phyloP scores from a whole-genome alignment of 148 eudicot genomes.

The Nyssa sinensis region DNA sequence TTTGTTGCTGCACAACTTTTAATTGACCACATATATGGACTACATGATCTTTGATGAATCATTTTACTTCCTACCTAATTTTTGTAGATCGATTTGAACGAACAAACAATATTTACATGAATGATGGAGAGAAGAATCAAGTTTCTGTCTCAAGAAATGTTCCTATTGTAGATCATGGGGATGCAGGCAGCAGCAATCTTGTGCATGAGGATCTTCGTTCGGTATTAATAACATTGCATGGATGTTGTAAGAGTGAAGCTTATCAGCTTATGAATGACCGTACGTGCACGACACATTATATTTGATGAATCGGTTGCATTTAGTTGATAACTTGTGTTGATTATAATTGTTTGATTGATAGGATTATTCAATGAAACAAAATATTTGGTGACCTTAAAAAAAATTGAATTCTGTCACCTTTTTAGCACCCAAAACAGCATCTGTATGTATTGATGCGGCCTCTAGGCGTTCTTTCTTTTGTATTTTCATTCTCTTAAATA shows the following conservation, averaged over 20 bases:
- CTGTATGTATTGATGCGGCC: neutral
- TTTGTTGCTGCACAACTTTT: neutral
- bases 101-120: conserved; percentile 36
- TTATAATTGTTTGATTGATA: neutral
- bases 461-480: neutral
- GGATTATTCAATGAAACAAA: neutral
- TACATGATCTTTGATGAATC: neutral
- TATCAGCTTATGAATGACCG: conserved; percentile 62
- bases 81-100: conserved; percentile 53
- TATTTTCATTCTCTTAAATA: neutral
- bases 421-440: neutral
- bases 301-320: neutral
- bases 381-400: neutral
- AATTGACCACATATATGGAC: neutral
- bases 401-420: no score
- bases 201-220: conserved; percentile 36
- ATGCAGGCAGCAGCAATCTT: conserved; percentile 38
- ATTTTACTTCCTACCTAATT: neutral
- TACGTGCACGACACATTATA: conserved; percentile 24
- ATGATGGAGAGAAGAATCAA: conserved; percentile 56
- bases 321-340: neutral
- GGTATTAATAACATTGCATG: conserved; percentile 49
- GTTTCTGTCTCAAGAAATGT: conserved; percentile 34
- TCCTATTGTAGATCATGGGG: conserved; percentile 29
- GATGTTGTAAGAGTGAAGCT: conserved; percentile 63